phyloP scores from a whole-genome alignment of 768 basidiomycete genomes.

The Tulasnella sp. region DNA sequence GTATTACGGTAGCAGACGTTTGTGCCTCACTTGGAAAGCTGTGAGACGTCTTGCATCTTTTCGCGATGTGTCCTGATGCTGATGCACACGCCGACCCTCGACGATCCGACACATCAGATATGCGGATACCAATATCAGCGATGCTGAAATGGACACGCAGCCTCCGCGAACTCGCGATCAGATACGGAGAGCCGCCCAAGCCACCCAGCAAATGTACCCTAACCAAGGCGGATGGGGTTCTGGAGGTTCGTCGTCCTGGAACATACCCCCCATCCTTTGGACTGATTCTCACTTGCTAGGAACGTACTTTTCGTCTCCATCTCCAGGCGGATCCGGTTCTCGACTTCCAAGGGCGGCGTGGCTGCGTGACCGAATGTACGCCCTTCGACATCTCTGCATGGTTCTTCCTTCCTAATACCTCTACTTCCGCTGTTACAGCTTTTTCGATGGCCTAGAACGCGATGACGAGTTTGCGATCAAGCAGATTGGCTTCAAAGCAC shows the following conservation, averaged over 20 bases:
- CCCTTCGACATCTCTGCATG: not conserved
- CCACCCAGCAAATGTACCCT: slow-evolving; percentile 23
- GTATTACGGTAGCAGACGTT: slow-evolving; percentile 72
- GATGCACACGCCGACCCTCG: no score
- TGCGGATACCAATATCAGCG: slow-evolving; percentile 52
- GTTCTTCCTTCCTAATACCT: no score
- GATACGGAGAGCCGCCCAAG: slow-evolving; percentile 49
- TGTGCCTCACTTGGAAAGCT: slow-evolving; percentile 58
- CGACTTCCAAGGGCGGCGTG: slow-evolving; percentile 39
- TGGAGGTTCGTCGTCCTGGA: no score
- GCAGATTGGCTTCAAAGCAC: slow-evolving; percentile 63
- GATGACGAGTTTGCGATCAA: slow-evolving; percentile 46
- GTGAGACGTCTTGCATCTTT: slow-evolving; percentile 35
- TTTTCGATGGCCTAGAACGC: slow-evolving; percentile 50
- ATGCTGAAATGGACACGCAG: slow-evolving; percentile 48
- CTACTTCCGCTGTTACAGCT: slow-evolving; percentile 26
- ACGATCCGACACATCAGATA: slow-evolving; percentile 39
- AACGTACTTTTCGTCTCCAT: slow-evolving; percentile 4
- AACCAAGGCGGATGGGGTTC: slow-evolving; percentile 22
- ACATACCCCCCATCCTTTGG: no score
- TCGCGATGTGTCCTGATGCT: not conserved
- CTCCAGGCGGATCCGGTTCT: slow-evolving; percentile 4
- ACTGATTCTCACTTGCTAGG: no score
- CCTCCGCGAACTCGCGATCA: slow-evolving; percentile 57
- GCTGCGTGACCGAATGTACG: slow-evolving; percentile 49